Base-by-base conservation (phyloP, 106 monocot genomes). In the Allium fistulosum region DNA sequence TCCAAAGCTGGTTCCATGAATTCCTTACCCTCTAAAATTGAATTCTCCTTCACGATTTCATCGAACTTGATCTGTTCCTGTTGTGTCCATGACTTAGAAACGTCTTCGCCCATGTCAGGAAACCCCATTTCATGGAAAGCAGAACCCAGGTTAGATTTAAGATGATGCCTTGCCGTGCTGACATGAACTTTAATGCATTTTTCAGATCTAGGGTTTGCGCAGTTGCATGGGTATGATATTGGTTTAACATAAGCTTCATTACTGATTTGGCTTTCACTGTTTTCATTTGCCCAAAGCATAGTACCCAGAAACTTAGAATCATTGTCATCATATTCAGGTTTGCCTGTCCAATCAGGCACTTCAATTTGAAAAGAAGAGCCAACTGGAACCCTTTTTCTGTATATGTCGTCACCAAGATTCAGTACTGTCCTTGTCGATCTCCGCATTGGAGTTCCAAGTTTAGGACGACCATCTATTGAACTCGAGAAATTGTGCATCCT, bases 101-200 rank as follows among this genome's bases (percentile, higher is more conserved):
- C 83, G 45, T 81, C 90, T 63, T 90, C 90, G 14, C 94, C 94
- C 87, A 94, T 94, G 0, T 71, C 66, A 58, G 79, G 74, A 65
- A 94, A 88, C 9, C 85, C 81, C 78, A 78, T 79, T 69, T 45
- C 18, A 65, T 15, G 49, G 72, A 87, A 91, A 73, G 81, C 85
- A 49, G 63, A 74, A 63, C 90, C 87, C 57, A 90, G 65, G 10
- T 85, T 72, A 72, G 58, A 79, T 63, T 63, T 78, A 53, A 94
- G 79, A n/a, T 71, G 57, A 68, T 72, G 59, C 49, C 90, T 80
- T 50, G 80, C 76, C 18, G 10, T 61, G 50, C 55, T 66, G n/a
- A 90, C 77, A 80, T 94, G 94, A 55, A 26, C 53, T 51, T 74
- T 87, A 13, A 82, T 57, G 51, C 94, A 94, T 26, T 59, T 62